phyloP scores from a whole-genome alignment of 2,329 filamentous ascomycete genomes.

The Trichoderma koningiopsis region DNA sequence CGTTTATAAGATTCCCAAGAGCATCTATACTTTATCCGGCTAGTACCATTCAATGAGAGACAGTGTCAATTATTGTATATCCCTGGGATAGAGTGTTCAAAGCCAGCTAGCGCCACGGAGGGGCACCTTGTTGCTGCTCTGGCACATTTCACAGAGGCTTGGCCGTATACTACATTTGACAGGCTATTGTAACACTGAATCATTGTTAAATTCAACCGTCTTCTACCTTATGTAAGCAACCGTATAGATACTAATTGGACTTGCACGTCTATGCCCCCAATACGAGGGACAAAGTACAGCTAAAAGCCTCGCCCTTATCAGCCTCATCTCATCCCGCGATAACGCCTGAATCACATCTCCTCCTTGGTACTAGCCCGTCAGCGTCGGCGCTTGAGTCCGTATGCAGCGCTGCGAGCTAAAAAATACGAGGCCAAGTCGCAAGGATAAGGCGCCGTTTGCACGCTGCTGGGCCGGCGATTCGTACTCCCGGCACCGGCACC shows the following conservation, averaged over 20 bases:
- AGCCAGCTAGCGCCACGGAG: too few relatives aligned
- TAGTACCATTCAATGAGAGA: too few relatives aligned
- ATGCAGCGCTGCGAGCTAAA: neutral
- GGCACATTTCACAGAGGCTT: too few relatives aligned
- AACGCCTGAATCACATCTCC: conserved; percentile 10
- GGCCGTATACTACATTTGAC: too few relatives aligned
- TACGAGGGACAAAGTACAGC: too few relatives aligned
- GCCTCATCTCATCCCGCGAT: neutral
- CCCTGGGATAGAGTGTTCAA: too few relatives aligned
- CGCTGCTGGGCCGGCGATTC: conserved; percentile 23
- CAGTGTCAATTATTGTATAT: too few relatives aligned
- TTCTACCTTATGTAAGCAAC: too few relatives aligned
- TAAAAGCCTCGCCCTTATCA: conserved; percentile 1
- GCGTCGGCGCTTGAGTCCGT: neutral
- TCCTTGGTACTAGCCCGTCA: conserved; percentile 15
- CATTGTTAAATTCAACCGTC: neutral
- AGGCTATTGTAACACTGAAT: too few relatives aligned
- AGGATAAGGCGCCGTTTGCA: neutral
- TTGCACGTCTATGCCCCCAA: neutral
- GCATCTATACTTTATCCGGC: too few relatives aligned
- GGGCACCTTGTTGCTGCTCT: too few relatives aligned
- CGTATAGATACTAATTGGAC: neutral
- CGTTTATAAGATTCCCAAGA: too few relatives aligned
- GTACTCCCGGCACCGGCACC: conserved; percentile 28
- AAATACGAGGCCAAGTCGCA: conserved; percentile 13